Percentiles rank a stretch among this genome's conserved stretches.
Conservation (phyloP, 257 asterid genomes). For the Coffea canephora region DNA sequence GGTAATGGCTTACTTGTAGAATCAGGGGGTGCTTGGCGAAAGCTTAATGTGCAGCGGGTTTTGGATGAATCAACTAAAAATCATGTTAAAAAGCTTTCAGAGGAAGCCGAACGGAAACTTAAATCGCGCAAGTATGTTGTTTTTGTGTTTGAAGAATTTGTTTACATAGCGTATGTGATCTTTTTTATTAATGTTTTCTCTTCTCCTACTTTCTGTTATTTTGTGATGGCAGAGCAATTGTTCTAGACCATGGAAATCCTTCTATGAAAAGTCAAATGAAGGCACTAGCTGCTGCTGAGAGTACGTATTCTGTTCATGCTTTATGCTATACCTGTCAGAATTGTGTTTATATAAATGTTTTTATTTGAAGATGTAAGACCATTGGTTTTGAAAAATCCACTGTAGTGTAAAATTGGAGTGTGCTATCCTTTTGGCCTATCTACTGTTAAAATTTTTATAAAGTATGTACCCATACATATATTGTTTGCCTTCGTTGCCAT, state of each 20-base stretch:
- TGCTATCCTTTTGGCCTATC: not conserved
- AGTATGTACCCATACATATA: not conserved
- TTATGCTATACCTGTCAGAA: not conserved
- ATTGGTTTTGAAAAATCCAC: not conserved
- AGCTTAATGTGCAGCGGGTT: constrained; percentile 85
- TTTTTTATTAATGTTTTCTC: not conserved
- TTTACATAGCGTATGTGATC: not conserved
- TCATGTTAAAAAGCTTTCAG: constrained; percentile 87
- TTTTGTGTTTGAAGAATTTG: constrained; percentile 10
- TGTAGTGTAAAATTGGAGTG: not conserved
- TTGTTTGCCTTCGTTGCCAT: not conserved
- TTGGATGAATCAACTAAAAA: constrained; percentile 90
- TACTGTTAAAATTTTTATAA: not conserved
- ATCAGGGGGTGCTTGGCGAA: constrained; percentile 90
- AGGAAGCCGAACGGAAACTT: constrained; percentile 83
- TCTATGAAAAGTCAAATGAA: constrained; percentile 70
- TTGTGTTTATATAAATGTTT: not conserved
- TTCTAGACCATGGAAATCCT: constrained; percentile 75
- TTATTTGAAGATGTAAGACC: not conserved
- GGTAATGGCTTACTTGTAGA: constrained; percentile 87
- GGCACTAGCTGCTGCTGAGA: constrained; percentile 73
- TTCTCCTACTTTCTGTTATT: constrained; percentile 18
- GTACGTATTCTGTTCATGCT: constrained; percentile 42
- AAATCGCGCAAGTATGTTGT: constrained; percentile 72
- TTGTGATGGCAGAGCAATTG: constrained; percentile 73